These are phyloP conservation scores for Sanghuangporus baumii DNA, from an alignment of 1,284 basidiomycete genomes.

Conservation along the genomic window DNA sequence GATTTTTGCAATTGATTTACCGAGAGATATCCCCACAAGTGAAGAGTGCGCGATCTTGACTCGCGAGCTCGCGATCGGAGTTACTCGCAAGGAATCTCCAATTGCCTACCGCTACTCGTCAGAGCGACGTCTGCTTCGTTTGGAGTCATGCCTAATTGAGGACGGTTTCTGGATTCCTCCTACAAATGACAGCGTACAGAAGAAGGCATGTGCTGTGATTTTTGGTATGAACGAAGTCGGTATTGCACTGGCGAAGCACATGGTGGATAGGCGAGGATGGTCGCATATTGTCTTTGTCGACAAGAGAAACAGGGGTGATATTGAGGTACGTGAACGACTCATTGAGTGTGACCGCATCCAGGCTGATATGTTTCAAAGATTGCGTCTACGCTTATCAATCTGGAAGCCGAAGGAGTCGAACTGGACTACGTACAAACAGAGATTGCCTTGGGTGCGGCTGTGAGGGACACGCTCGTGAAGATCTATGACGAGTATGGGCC, in stretches of 20 bases:
- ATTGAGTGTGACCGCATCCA: too few relatives aligned
- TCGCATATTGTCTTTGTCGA: constrained; percentile 7
- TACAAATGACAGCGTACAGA: neutral
- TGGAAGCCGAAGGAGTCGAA: constrained; percentile 8
- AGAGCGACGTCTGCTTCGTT: neutral
- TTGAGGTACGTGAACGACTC: neutral
- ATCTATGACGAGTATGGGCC: constrained; percentile 21
- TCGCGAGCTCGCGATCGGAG: neutral
- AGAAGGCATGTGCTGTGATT: constrained; percentile 24
- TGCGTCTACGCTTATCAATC: constrained; percentile 9
- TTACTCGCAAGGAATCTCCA: neutral
- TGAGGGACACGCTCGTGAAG: constrained; percentile 20
- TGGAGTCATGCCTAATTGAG: constrained; percentile 4
- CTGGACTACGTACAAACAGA: constrained; percentile 20
- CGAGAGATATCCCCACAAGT: neutral
- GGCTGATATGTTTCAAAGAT: constrained; percentile 1
- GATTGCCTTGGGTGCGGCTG: constrained; percentile 19
- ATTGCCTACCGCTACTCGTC: constrained; percentile 5
- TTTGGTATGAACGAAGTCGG: constrained; percentile 30
- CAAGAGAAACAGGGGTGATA: neutral
- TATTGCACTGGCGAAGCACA: constrained; percentile 21
- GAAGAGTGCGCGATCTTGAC: neutral
- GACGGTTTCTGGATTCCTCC: constrained; percentile 5
- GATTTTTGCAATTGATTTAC: neutral
- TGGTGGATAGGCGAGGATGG: constrained; percentile 18